Base-by-base conservation (phyloP, 257 asterid genomes). In the Orobanche coerulescens region DNA sequence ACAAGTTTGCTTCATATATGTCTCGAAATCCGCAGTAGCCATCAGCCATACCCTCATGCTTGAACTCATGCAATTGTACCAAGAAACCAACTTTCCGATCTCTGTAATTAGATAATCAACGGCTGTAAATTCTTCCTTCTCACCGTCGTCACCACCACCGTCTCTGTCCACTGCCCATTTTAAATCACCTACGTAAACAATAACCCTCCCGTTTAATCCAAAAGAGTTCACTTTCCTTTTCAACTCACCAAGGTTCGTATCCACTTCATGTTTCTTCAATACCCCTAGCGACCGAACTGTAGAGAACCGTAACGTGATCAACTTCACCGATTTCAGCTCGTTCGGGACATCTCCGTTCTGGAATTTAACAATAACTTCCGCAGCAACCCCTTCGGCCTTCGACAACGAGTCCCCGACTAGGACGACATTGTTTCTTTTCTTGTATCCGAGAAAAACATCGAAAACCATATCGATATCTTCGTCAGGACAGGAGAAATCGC, bases 211-310 rank as follows among this genome's bases (percentile, higher is more conserved):
- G 0, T 31, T 56, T 4, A 78, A 23, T 12, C 72, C 72, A 4
- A 72, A 65, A 6, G 80, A 67, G 22, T 83, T 94, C 23, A 85
- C 91, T 52, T 85, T 84, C 46, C 88, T 83, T 16, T 75, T 88
- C 48, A 88, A 59, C 60, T 83, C 94, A 13, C 69, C 48, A 5
- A 88, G 77, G 37, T 81, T 81, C 67, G 65, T 19, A 23, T 85
- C 93, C 6, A 88, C 88, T 48, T 85, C 94, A 0, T 88, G 83
- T 20, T 69, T 84, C 61, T 62, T 85, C 94, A 85, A 85, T 37
- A 79, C 64, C 78, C 26, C 77, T 14, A 87, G 53, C 0, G 86
- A 83, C n/a, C n/a, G 53, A 6, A 87, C 83, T 13, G 85, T 44
- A 10, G 90, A 71, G 62, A 83, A 78, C 54, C 81, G 82, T 48